A percentile compares a stretch with the other conserved stretches of the same genome.
Evolutionary conservation across 139 green algal genomes (phyloP).

Genomic region (Medakamo hakoo): DNA sequence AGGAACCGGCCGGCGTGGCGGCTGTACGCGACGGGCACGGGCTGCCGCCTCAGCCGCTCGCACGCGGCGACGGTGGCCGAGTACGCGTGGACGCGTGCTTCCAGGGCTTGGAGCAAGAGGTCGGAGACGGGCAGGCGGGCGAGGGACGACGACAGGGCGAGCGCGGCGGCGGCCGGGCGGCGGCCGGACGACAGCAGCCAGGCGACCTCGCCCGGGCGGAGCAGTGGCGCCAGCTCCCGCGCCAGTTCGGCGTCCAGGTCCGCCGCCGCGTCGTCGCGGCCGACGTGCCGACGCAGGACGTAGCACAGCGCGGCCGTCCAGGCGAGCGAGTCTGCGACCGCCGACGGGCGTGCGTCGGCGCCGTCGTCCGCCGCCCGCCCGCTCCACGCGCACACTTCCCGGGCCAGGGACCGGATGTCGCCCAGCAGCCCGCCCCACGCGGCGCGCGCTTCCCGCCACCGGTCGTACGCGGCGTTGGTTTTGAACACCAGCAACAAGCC

Average conservation of each 20-base stretch:
- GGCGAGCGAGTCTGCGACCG: constrained; percentile 8
- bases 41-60: constrained; percentile 11
- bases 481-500: constrained; percentile 34
- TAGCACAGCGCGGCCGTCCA: constrained; percentile 7
- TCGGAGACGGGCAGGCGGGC: constrained; percentile 46
- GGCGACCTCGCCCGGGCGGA: no score
- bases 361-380: constrained; percentile 4
- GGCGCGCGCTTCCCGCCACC: constrained; percentile 34
- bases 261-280: constrained; percentile 2
- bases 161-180: constrained; percentile 7
- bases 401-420: constrained; percentile 21
- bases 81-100: constrained; percentile 6
- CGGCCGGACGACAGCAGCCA: no score
- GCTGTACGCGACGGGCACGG: constrained; percentile 13
- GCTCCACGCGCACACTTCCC: constrained; percentile 7
- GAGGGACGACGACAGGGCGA: constrained; percentile 28
- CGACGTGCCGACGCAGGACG: constrained; percentile 3
- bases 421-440: constrained; percentile 21
- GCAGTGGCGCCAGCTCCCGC: no score
- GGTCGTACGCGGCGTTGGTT: constrained; percentile 31
- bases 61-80: constrained; percentile 5
- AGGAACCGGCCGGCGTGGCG: constrained; percentile 60
- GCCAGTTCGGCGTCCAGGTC: background rate
- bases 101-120: constrained; percentile 3
- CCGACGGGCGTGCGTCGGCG: background rate